Evolutionary conservation across 192 early-diverging fungal genomes (phyloP).

Genomic region (Coemansia sp.): DNA sequence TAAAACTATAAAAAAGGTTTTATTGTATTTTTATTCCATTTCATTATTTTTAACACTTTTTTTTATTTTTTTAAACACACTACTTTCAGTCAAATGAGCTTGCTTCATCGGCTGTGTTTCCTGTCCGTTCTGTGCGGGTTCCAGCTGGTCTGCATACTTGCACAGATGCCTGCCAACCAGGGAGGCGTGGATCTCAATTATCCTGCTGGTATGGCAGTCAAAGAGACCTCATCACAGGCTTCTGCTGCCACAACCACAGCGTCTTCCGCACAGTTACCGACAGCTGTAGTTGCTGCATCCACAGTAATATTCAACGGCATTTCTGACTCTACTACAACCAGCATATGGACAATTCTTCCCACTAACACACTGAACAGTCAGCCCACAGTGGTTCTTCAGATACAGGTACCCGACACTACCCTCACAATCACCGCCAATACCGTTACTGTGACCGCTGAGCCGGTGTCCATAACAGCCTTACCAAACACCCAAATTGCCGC

Average conservation of each 20-base stretch:
- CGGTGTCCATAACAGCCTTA: background rate
- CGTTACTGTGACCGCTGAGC: background rate
- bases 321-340: background rate
- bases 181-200: background rate
- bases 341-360: conserved; percentile 2
- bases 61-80: too few relatives aligned
- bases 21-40: too few relatives aligned
- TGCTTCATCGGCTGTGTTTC: background rate
- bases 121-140: background rate
- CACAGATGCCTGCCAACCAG: background rate
- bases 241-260: too few relatives aligned
- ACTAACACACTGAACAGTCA: background rate
- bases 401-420: background rate
- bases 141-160: background rate
- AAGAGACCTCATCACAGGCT: background rate
- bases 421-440: background rate
- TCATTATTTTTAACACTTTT: too few relatives aligned
- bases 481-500: background rate
- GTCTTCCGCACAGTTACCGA: background rate
- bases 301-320: background rate
- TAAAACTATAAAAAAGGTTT: too few relatives aligned
- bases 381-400: background rate
- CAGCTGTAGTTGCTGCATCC: background rate
- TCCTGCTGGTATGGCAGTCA: background rate
- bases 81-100: background rate